Evolutionary conservation across 345 rosid species (phyloP).

Genomic region (Populus simonii): DNA sequence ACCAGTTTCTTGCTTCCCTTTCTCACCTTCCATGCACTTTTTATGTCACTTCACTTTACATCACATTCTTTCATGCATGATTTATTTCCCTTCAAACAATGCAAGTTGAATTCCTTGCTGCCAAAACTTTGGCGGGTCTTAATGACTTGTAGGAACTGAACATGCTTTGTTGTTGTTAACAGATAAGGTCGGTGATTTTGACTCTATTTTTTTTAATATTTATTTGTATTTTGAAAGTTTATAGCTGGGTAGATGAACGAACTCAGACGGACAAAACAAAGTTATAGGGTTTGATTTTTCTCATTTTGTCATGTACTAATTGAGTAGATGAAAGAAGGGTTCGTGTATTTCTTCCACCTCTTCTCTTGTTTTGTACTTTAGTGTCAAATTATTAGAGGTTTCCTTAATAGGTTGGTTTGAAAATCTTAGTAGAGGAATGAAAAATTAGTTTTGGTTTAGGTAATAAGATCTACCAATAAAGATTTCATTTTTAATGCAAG

Average conservation of each 20-base stretch:
- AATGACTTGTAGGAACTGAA: background rate
- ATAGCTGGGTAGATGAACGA: slow-evolving; percentile 57
- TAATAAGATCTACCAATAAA: slow-evolving; percentile 34
- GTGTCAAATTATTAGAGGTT: background rate
- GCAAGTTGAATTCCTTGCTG: background rate
- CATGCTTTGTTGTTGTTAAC: slow-evolving; percentile 29
- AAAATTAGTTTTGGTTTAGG: slow-evolving; percentile 40
- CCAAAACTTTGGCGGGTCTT: background rate
- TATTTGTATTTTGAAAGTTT: slow-evolving; percentile 15
- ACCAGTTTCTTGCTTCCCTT: slow-evolving; percentile 4
- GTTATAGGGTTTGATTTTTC: background rate
- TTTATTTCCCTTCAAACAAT: slow-evolving; percentile 17
- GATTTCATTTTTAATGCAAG: slow-evolving; percentile 27
- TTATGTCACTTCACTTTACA: background rate
- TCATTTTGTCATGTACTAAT: background rate
- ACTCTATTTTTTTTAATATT: background rate
- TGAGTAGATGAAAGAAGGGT: background rate
- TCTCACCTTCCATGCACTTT: slow-evolving; percentile 10
- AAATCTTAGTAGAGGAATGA: slow-evolving; percentile 19
- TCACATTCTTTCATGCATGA: background rate
- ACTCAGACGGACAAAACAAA: slow-evolving; percentile 47
- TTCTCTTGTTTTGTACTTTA: slow-evolving; percentile 4
- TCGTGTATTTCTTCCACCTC: background rate
- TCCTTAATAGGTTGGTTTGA: slow-evolving; percentile 33
- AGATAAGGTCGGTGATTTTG: slow-evolving; percentile 26